Evolutionary conservation across 352 stramenopile species (phyloP), one percentile per base, ranked within the genome.

Genomic region (Globisporangium spiculum): DNA sequence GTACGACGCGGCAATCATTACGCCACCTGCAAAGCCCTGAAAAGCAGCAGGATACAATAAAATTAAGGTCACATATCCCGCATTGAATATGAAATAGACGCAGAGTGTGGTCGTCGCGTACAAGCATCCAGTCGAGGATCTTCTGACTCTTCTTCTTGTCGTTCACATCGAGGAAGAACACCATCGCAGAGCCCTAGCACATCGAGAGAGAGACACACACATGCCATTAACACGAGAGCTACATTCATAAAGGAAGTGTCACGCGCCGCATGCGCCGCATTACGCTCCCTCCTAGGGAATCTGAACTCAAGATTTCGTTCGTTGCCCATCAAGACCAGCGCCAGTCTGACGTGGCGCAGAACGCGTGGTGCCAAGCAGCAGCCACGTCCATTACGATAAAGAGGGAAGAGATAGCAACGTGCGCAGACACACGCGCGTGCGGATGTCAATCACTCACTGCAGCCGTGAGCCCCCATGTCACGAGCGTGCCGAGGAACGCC

Each of bases 1-100:
- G 70, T 97, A 97, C 9, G 86, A 95, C 27, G 91, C 91, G 8
- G 91, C 91, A 10, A 97, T 77, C 91, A 97, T 97, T 22, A 97
- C 89, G 24, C 91, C 91, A 7, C 82, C 89, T 3, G 91, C 90
- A 73, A 97, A 97, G n/a, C 90, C 90, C 76, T 88, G 32, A 20
- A 38, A 5, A 52, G 2, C 44, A 27, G 2, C 57, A 53, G 3
- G n/a, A 56, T 48, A 9, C 3, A 27, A 1, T 16, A 30, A 57
- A 30, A 53, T 12, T 22, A 52, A 7, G 14, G 38, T 46, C 41
- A 48, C 41, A 48, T 5, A 48, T 20, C 1, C 14, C 4, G 8
- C 41, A 48, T 48, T 18, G 41, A 48, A 48, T n/a, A 14, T 46
- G 38, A 20, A 46, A 46, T 48, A 48, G 12, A 50, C 18, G n/a